phyloP scores from a whole-genome alignment of 192 early-diverging fungal species.

The Linnemannia schmuckeri region DNA sequence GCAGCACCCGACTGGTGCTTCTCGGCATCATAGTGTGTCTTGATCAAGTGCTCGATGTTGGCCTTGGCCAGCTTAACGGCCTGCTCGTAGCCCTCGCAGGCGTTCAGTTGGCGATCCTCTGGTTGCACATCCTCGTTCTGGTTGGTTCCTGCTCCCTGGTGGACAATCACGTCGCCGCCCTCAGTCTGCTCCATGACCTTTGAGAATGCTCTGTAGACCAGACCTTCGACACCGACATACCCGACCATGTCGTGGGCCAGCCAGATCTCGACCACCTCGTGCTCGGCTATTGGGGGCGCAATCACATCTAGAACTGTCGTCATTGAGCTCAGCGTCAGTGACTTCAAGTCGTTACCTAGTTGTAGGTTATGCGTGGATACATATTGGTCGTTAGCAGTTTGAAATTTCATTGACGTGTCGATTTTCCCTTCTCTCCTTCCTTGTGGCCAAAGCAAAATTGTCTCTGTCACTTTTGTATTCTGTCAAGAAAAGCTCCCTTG shows the following conservation, averaged over 20 bases:
- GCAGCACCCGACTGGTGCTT: conserved; percentile 16
- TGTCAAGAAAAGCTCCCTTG: too few relatives aligned
- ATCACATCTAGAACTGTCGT: conserved; percentile 68
- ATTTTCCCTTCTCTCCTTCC: background rate
- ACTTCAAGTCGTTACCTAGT: conserved; percentile 64
- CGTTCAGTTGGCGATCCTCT: conserved; percentile 61
- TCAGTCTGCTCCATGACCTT: conserved; percentile 73
- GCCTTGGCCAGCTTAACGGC: conserved; percentile 70
- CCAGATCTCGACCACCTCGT: conserved; percentile 74
- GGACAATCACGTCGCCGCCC: conserved; percentile 68
- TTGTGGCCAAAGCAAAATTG: too few relatives aligned
- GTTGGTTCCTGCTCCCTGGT: conserved; percentile 53
- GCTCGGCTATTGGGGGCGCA: conserved; percentile 71
- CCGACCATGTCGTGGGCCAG: conserved; percentile 69
- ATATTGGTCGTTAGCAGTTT: background rate
- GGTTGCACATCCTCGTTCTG: conserved; percentile 43
- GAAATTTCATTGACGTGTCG: background rate
- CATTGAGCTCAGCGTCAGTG: conserved; percentile 60
- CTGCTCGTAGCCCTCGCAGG: conserved; percentile 69
- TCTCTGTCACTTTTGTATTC: too few relatives aligned
- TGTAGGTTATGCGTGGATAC: background rate
- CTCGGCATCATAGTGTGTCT: conserved; percentile 59
- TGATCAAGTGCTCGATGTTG: conserved; percentile 69
- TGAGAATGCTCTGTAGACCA: conserved; percentile 68
- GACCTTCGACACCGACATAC: conserved; percentile 64